Evolutionary conservation across 257 asterid genomes (phyloP), one percentile per base, ranked within the genome.

Genomic region (Salvia hispanica): DNA sequence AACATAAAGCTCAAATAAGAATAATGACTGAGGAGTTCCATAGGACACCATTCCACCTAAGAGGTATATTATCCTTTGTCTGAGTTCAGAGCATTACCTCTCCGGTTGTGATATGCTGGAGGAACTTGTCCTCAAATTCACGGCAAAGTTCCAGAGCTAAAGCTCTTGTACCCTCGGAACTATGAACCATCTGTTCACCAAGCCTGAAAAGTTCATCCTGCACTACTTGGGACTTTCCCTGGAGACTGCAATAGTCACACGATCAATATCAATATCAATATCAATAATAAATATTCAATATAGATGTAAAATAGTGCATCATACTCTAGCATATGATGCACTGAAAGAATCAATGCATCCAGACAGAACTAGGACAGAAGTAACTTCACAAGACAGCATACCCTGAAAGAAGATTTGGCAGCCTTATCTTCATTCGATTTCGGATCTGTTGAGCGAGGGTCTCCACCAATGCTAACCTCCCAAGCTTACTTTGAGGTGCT

Each of bases 121-220:
- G 99, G 82, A 94, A 94, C 83, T 91, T 91, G 76, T 91, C 99
- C 89, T 94, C 99, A 74, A 91, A 94, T 80, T 94, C 99, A 60
- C 99, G 95, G 84, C 99, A 94, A 62, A 91, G 97, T 79, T 94
- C 99, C 83, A 94, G 77, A 53, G 99, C 99, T 72, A 94, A 82
- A 51, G 99, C 99, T 72, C 83, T 83, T 14, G 96, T 91, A 64
- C 99, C 99, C 82, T 94, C 99, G 54, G 96, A 62, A 78, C 95
- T 91, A 53, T 79, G 70, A 74, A 94, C 96, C 96, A 94, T 84
- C 84, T 83, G 89, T 66, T 87, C 97, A 56, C 99, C 99, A 83
- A 94, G 96, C 76, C 88, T 84, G 65, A 82, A 82, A 61, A 94
- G 86, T 79, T 94, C 97, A 83, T 91, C 99, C 75, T 94, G 97